A percentile compares a stretch with the other conserved stretches of the same genome.
Conservation (phyloP, 2,329 filamentous ascomycete species). For the Dactylellina drechsleri region DNA sequence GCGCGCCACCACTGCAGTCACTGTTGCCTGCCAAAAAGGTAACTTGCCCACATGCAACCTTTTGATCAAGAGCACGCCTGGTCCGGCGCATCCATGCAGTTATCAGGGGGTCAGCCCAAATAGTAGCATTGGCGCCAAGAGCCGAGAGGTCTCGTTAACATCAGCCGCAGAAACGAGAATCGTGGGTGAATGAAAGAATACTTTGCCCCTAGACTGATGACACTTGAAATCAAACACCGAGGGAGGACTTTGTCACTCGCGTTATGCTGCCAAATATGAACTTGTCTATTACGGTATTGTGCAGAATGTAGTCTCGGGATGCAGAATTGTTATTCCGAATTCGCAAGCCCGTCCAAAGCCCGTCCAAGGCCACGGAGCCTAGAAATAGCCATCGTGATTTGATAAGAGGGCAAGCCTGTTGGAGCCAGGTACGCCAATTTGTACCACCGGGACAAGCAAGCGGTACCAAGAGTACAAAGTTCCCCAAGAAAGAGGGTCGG, state of each 20-base stretch:
- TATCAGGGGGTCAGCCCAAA: conserved; percentile 36
- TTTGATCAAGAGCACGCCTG: conserved; percentile 13
- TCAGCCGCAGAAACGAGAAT: conserved; percentile 30
- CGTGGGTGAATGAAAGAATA: neutral
- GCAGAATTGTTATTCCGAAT: too few relatives aligned
- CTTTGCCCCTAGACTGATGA: neutral
- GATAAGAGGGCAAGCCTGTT: too few relatives aligned
- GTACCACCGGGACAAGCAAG: conserved; percentile 6
- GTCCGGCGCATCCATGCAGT: conserved; percentile 35
- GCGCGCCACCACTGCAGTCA: neutral
- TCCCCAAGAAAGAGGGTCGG: neutral
- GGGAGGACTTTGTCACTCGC: neutral
- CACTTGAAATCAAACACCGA: too few relatives aligned
- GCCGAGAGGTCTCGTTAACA: conserved; percentile 6
- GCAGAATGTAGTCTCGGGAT: too few relatives aligned
- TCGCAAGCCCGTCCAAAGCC: too few relatives aligned
- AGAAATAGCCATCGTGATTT: too few relatives aligned
- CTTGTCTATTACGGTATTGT: too few relatives aligned
- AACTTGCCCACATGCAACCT: conserved; percentile 12
- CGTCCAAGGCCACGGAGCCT: too few relatives aligned
- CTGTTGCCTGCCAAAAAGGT: conserved; percentile 14
- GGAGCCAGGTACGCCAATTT: too few relatives aligned
- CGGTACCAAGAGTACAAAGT: conserved; percentile 33
- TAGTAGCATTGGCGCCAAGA: conserved; percentile 34
- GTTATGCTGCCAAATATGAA: conserved; percentile 29